Evolutionary conservation across 768 basidiomycete species (phyloP).

Genomic region (Amanita phalloides): DNA sequence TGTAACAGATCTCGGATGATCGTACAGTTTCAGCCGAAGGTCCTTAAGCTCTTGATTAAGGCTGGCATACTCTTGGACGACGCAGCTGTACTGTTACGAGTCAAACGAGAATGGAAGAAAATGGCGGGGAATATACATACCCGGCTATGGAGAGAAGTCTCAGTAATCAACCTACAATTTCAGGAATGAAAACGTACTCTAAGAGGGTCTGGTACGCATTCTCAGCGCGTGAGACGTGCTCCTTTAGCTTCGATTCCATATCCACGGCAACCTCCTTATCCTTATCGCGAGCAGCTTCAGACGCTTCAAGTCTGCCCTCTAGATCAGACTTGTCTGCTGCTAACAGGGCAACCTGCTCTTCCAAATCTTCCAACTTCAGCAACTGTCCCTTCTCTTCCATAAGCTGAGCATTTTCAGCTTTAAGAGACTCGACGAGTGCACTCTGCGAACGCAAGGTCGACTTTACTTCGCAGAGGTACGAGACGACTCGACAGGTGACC

Average conservation of each 20-base stretch:
- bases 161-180: constrained; percentile 4
- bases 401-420: constrained; percentile 22
- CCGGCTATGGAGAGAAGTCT: constrained; percentile 13
- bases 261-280: constrained; percentile 42
- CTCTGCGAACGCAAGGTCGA: constrained; percentile 24
- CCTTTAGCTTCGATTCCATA: constrained; percentile 42
- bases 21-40: constrained; percentile 9
- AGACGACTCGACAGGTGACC: constrained; percentile 35
- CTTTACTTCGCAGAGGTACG: constrained; percentile 40
- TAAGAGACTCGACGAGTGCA: constrained; percentile 19
- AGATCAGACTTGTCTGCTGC: constrained; percentile 24
- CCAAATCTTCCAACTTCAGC: constrained; percentile 13
- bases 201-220: constrained; percentile 28
- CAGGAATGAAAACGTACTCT: constrained; percentile 21
- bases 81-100: constrained; percentile 20
- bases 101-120: background rate
- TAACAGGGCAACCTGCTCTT: constrained; percentile 21
- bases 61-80: constrained; percentile 19
- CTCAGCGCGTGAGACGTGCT: constrained; percentile 38
- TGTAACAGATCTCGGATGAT: background rate
- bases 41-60: constrained; percentile 18
- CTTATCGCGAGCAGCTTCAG: constrained; percentile 29
- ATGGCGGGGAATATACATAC: constrained; percentile 14
- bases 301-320: constrained; percentile 20
- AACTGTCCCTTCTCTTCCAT: constrained; percentile 24